A percentile compares a stretch with the other conserved stretches of the same genome.
These are phyloP conservation scores for Globisporangium nodosum DNA, from an alignment of 352 stramenopile species.

Conservation along the genomic window DNA sequence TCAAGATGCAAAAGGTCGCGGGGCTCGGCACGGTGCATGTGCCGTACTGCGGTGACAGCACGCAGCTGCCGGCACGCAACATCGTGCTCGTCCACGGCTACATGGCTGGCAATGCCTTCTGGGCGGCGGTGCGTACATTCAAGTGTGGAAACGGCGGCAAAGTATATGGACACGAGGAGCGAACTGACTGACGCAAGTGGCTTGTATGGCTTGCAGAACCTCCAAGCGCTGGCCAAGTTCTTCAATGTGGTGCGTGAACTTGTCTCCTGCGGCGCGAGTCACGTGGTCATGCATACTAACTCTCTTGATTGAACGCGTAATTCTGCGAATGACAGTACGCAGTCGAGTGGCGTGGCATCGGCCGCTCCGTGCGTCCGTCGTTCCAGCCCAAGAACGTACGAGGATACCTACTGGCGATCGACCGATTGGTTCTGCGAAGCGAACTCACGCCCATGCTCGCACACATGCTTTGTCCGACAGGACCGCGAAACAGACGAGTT, in stretches of 20 bases:
- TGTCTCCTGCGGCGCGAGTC: not conserved
- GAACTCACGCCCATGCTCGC: not conserved
- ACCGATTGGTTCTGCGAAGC: not conserved
- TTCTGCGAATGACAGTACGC: conserved; percentile 41
- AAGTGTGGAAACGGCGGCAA: not conserved
- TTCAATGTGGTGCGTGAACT: conserved; percentile 69
- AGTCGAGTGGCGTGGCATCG: conserved; percentile 79
- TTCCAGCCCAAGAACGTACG: conserved; percentile 52
- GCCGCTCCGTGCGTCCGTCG: conserved; percentile 55
- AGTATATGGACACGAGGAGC: not conserved
- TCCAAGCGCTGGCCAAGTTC: conserved; percentile 67
- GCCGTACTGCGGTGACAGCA: conserved; percentile 60
- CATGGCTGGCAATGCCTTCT: conserved; percentile 69
- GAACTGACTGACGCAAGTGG: conserved; percentile 2
- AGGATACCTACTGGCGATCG: not conserved
- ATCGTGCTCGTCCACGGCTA: conserved; percentile 80
- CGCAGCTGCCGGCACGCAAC: conserved; percentile 40
- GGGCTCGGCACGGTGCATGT: conserved; percentile 73
- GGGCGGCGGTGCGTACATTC: conserved; percentile 40
- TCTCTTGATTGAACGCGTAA: too few relatives aligned
- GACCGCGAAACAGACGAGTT: conserved; percentile 75
- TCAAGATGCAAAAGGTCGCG: conserved; percentile 43
- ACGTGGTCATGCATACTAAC: too few relatives aligned
- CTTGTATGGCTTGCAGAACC: conserved; percentile 32
- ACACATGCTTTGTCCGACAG: conserved; percentile 10